Evolutionary conservation across 345 rosid species (phyloP), one percentile per base, ranked within the genome.

Genomic region (Trapa bicornis): DNA sequence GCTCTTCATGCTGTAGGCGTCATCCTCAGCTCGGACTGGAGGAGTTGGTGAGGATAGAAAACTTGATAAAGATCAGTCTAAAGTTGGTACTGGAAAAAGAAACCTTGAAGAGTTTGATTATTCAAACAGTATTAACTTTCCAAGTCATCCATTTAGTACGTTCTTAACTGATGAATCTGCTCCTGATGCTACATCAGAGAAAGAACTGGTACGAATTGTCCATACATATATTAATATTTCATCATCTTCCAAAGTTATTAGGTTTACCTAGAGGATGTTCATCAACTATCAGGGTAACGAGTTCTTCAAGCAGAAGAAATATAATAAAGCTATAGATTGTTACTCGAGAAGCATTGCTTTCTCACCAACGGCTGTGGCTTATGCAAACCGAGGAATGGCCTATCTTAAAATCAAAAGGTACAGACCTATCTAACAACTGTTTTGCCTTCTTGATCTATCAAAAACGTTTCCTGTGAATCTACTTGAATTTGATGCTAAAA

Each of bases 351-450:
- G 99, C 79, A 85, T 94, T 76, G 95, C 92, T 32, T 71, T 94
- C 54, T 84, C 91, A 16, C 96, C 97, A 42, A 83, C 91, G 38
- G 91, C 95, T 11, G 89, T 94, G 11, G 82, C 95, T 67, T 85
- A 80, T 83, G 97, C 99, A 12, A 93, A 91, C 75, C 80, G 96
- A 45, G 99, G 92, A 11, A 94, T 94, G 95, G 87, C 96, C 71
- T 91, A 86, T 74, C 91, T 94, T 74, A 94, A 88, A 77, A 76
- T 88, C 75, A 86, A 64, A 81, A 88, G 87, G 95, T 76, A 77
- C 67, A 78, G 29, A 65, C 67, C 63, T 10, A 2, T 64, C 67
- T 61, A 37, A 61, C 36, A 3, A 37, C 33, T 37, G 4, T 36
- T 14, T 36, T 50, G 17, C 54, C 14, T n/a, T n/a, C 60, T 58